Conservation (phyloP, 768 basidiomycete species). For the Rhodotorula babjevae region DNA sequence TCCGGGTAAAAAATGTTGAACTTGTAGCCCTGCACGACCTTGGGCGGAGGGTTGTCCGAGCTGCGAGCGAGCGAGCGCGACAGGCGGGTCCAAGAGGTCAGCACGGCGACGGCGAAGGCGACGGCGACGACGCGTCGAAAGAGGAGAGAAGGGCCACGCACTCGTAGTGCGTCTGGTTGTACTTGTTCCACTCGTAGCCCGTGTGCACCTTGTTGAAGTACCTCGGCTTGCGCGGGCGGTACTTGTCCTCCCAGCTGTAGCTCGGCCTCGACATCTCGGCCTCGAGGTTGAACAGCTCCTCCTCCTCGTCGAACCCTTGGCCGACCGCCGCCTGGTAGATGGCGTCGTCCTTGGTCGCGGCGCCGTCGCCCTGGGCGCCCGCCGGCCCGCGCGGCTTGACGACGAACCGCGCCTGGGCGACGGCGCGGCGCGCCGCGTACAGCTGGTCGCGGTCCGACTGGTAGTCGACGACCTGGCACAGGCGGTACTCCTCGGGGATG, state of each 20-base stretch:
- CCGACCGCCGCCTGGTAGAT: constrained; percentile 62
- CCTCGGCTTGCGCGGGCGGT: constrained; percentile 89
- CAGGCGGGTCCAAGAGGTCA: no score
- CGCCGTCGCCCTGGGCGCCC: constrained; percentile 46
- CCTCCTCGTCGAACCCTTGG: constrained; percentile 88
- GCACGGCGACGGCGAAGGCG: neutral
- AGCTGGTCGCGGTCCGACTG: constrained; percentile 61
- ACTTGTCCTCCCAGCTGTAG: constrained; percentile 99
- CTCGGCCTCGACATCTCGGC: constrained; percentile 77
- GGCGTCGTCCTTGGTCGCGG: constrained; percentile 43
- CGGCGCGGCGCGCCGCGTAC: constrained; percentile 72
- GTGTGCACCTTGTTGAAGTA: constrained; percentile 99
- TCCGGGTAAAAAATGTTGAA: constrained; percentile 86
- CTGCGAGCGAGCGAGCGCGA: no score
- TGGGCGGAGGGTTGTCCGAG: constrained; percentile 96
- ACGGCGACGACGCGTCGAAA: no score
- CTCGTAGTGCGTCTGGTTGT: constrained; percentile 99
- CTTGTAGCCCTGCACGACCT: constrained; percentile 99
- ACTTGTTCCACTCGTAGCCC: constrained; percentile 99
- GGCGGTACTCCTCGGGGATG: constrained; percentile 63
- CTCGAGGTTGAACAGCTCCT: constrained; percentile 84
- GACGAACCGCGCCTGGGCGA: constrained; percentile 82
- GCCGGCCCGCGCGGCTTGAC: constrained; percentile 54
- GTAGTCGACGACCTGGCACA: constrained; percentile 63
- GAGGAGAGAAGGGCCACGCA: constrained; percentile 50